Evolutionary conservation across 2,329 filamentous ascomycete genomes (phyloP), one percentile per base, ranked within the genome.

Genomic region (Pleomassaria siparia): DNA sequence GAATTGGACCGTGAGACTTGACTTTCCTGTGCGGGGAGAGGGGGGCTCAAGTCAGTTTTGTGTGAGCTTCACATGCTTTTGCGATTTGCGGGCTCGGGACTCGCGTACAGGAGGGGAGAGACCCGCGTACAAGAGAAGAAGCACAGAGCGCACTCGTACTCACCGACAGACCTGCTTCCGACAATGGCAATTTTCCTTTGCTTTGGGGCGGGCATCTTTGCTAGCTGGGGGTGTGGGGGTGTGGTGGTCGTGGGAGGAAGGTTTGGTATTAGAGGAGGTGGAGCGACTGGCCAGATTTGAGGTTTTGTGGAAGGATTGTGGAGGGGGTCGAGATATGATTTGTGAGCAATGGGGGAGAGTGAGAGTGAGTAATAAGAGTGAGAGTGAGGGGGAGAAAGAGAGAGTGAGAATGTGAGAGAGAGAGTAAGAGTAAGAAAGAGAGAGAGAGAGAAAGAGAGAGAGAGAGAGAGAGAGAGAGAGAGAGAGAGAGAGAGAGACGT

Each of bases 161-260:
- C 80, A 90, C 87, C 87, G 69, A 96, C 91, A 52, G 91, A 94
- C 66, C 91, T 86, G 76, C 89, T 95, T 76, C 91, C 91, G 55
- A 96, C 90, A 74, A 96, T 92, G 74, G 91, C 91, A 71, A 96
- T 87, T 80, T 96, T 96, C 66, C 91, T 82, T 75, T 95, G 91
- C 75, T 95, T 96, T 9, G 86, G 82, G 40, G 86, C 75, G 59
- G 85, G 79, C 85, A 89, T 89, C 39, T 59, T 64, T n/a, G n/a
- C n/a, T n/a, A n/a, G 58, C 41, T 63, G 56, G 39, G 51, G 48
- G 50, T 39, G 39, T 28, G 15, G 7, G 42, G 21, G 22, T 26
- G 25, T 16, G n/a, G n/a, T n/a, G n/a, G n/a, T n/a, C n/a, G n/a
- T n/a, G n/a, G n/a, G n/a, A n/a, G n/a, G n/a, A n/a, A n/a, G n/a